Conservation (phyloP, 768 basidiomycete genomes). For the Tylopilus sp. region DNA sequence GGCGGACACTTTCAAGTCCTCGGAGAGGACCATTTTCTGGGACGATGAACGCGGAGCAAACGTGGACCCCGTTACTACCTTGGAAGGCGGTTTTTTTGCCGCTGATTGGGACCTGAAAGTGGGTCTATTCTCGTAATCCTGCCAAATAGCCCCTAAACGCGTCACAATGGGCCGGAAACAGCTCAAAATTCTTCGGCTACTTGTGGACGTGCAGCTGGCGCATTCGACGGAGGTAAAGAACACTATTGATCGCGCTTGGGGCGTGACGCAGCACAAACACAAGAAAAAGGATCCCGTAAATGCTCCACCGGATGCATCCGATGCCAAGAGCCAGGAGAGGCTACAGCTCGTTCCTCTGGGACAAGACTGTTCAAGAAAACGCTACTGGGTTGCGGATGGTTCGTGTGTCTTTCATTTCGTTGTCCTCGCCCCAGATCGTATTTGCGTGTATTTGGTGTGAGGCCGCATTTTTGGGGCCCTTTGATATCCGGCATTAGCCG, state of each 20-base stretch:
- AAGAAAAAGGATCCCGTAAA: constrained; percentile 69
- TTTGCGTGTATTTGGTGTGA: constrained; percentile 73
- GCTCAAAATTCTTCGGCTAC: constrained; percentile 80
- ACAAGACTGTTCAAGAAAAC: constrained; percentile 70
- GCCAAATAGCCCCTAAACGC: constrained; percentile 29
- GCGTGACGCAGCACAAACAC: constrained; percentile 78
- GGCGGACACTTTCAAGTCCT: constrained; percentile 66
- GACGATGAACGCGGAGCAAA: constrained; percentile 64
- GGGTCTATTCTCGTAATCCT: constrained; percentile 32
- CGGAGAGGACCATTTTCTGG: constrained; percentile 80
- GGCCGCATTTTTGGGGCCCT: constrained; percentile 44
- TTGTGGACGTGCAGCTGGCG: constrained; percentile 79
- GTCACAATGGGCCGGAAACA: constrained; percentile 32
- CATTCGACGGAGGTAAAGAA: constrained; percentile 68
- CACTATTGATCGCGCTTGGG: constrained; percentile 82
- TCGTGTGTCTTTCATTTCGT: constrained; percentile 50
- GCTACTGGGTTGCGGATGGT: constrained; percentile 90
- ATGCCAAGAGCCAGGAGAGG: constrained; percentile 63
- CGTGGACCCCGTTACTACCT: constrained; percentile 65
- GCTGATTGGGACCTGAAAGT: constrained; percentile 85
- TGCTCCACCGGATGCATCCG: constrained; percentile 52
- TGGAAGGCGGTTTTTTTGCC: constrained; percentile 73
- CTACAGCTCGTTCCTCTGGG: constrained; percentile 71
- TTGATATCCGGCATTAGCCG: constrained; percentile 37
- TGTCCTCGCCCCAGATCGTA: constrained; percentile 38